A percentile compares a stretch with the other conserved stretches of the same genome.
These are phyloP conservation scores for Durusdinium trenchii DNA, from an alignment of 73 alveolate species.

Conservation along the genomic window DNA sequence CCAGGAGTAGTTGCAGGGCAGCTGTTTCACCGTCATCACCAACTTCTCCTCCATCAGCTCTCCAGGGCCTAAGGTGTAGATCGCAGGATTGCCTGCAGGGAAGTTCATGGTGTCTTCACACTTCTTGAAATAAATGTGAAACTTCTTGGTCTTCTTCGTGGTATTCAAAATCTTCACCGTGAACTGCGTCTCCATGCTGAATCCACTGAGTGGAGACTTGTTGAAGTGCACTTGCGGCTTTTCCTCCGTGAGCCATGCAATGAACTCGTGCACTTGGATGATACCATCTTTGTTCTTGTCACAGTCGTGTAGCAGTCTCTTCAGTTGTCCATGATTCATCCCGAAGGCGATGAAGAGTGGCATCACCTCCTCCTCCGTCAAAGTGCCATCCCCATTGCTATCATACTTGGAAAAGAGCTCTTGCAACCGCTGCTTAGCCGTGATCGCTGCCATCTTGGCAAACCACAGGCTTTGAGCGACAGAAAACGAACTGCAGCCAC, in stretches of 20 bases:
- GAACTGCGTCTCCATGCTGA: background rate
- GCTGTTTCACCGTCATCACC: background rate
- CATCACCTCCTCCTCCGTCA: slow-evolving; percentile 59
- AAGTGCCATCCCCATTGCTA: slow-evolving; percentile 41
- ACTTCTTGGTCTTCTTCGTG: slow-evolving; percentile 6
- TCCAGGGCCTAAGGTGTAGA: slow-evolving; percentile 26
- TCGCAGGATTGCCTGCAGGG: slow-evolving; percentile 43
- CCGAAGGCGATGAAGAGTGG: slow-evolving; percentile 20
- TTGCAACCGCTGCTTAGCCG: slow-evolving; percentile 48
- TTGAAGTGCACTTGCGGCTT: slow-evolving; percentile 14
- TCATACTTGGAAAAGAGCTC: slow-evolving; percentile 48
- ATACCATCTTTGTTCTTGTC: slow-evolving; percentile 53
- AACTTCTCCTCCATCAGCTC: slow-evolving; percentile 3
- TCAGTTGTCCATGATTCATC: slow-evolving; percentile 14
- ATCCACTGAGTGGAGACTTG: slow-evolving; percentile 7
- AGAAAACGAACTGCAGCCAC: no score
- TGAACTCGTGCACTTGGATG: slow-evolving; percentile 41
- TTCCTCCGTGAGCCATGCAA: slow-evolving; percentile 54
- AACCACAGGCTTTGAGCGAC: no score
- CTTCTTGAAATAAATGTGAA: slow-evolving; percentile 31
- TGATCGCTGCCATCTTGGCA: no score
- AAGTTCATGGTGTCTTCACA: slow-evolving; percentile 58
- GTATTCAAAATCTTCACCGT: slow-evolving; percentile 35
- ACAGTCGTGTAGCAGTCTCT: background rate
- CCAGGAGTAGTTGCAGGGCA: slow-evolving; percentile 18